Percentiles rank a stretch among this genome's conserved stretches.
Evolutionary conservation across 306 rosid species (phyloP).

Genomic region (Luffa acutangula): DNA sequence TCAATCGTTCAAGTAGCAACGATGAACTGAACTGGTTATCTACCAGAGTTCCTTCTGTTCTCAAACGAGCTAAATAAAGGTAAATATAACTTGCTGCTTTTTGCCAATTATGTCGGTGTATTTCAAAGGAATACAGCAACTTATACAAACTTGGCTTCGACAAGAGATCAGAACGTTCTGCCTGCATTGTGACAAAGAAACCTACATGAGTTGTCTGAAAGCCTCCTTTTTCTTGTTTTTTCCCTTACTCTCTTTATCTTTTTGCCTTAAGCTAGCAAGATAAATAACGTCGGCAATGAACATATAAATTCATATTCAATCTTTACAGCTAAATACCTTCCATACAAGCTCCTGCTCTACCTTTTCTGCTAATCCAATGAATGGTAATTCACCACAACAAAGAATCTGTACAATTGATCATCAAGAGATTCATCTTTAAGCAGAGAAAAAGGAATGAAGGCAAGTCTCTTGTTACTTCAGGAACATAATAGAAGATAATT

Average conservation of each 20-base stretch:
- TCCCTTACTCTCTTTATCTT: background rate
- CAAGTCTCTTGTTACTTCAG: background rate
- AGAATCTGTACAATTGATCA: slow-evolving; percentile 47
- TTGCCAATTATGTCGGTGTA: slow-evolving; percentile 84
- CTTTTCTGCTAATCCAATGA: slow-evolving; percentile 78
- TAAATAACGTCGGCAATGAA: background rate
- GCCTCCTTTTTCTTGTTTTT: background rate
- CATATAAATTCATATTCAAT: background rate
- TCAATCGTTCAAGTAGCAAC: slow-evolving; percentile 66
- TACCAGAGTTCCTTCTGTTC: slow-evolving; percentile 43
- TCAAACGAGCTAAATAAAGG: slow-evolving; percentile 69
- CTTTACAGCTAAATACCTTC: slow-evolving; percentile 52
- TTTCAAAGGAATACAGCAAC: slow-evolving; percentile 87
- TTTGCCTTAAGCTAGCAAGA: background rate
- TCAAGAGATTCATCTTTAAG: background rate
- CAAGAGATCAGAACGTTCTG: slow-evolving; percentile 78
- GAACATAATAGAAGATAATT: background rate
- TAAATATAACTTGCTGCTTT: slow-evolving; percentile 78
- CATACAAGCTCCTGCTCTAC: slow-evolving; percentile 96
- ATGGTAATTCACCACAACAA: slow-evolving; percentile 79
- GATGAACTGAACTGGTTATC: slow-evolving; percentile 42
- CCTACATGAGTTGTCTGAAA: slow-evolving; percentile 2
- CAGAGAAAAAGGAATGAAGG: background rate
- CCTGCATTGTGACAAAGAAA: slow-evolving; percentile 39
- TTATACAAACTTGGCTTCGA: slow-evolving; percentile 84